phyloP scores from a whole-genome alignment of 495 filamentous ascomycete species.

The Xylaria cubensis region DNA sequence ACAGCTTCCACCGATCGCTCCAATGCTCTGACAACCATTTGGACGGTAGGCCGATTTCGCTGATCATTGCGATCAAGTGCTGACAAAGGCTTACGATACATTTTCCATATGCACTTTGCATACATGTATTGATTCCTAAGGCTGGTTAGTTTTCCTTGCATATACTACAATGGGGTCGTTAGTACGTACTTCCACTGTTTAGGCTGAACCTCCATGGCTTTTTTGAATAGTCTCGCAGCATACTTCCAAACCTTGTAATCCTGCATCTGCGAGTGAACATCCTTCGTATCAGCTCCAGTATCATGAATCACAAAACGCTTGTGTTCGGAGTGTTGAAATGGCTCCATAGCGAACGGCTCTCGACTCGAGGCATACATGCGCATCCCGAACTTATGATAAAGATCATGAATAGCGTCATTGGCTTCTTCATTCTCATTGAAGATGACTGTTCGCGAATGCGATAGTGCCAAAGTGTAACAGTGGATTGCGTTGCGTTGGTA shows the following conservation, averaged over 20 bases:
- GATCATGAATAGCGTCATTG: slow-evolving; percentile 71
- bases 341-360: slow-evolving; percentile 88
- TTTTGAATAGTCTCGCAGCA: slow-evolving; percentile 77
- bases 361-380: slow-evolving; percentile 90
- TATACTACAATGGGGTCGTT: neutral
- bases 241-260: slow-evolving; percentile 86
- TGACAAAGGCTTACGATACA: slow-evolving; percentile 70
- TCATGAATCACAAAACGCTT: slow-evolving; percentile 77
- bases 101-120: slow-evolving; percentile 96
- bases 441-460: slow-evolving; percentile 67
- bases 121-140: slow-evolving; percentile 82
- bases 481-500: slow-evolving; percentile 87
- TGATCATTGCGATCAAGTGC: slow-evolving; percentile 54
- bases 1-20: slow-evolving; percentile 73
- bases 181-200: slow-evolving; percentile 81
- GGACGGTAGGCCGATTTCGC: slow-evolving; percentile 52
- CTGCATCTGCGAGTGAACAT: slow-evolving; percentile 74
- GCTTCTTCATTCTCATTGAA: slow-evolving; percentile 69
- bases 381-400: slow-evolving; percentile 89
- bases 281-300: slow-evolving; percentile 68
- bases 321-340: slow-evolving; percentile 75
- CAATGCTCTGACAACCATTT: slow-evolving; percentile 65
- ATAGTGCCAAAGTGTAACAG: slow-evolving; percentile 90
- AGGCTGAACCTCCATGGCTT: slow-evolving; percentile 74
- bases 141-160: slow-evolving; percentile 14